A percentile compares a stretch with the other conserved stretches of the same genome.
phyloP scores from a whole-genome alignment of 306 rosid genomes.

The Neltuma alba region DNA sequence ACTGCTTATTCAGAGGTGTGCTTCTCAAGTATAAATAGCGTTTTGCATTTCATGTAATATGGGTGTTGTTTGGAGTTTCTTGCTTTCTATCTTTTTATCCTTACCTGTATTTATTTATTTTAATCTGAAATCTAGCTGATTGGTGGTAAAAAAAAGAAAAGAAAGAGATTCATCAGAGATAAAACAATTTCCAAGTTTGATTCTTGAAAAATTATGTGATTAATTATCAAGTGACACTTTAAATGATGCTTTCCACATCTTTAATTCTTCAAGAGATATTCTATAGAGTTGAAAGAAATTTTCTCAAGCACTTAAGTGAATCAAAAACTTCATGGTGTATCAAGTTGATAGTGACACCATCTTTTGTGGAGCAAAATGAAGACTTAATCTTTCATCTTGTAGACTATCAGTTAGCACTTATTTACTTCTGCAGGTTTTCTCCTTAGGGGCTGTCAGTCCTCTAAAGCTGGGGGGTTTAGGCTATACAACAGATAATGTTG shows the following conservation, averaged over 20 bases:
- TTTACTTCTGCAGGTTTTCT: no score
- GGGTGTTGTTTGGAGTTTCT: not conserved
- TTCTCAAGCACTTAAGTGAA: not conserved
- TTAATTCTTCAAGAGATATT: not conserved
- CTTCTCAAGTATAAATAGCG: not conserved
- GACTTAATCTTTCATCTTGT: no score
- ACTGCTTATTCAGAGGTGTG: not conserved
- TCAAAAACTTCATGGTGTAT: no score
- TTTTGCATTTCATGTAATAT: not conserved
- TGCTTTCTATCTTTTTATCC: not conserved
- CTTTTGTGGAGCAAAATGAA: no score
- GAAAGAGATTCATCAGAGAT: not conserved
- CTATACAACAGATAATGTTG: no score
- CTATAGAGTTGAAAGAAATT: not conserved
- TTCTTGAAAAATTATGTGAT: not conserved
- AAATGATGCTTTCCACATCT: not conserved
- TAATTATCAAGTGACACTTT: not conserved
- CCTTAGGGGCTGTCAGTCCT: no score
- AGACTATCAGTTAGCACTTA: no score
- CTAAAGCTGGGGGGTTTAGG: no score
- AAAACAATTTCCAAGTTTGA: not conserved
- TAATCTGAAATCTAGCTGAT: no score
- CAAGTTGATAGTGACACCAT: no score
- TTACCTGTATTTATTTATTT: no score
- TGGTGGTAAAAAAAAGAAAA: no score